Evolutionary conservation across 2,329 filamentous ascomycete genomes (phyloP).

Genomic region (Penicillium polonicum): DNA sequence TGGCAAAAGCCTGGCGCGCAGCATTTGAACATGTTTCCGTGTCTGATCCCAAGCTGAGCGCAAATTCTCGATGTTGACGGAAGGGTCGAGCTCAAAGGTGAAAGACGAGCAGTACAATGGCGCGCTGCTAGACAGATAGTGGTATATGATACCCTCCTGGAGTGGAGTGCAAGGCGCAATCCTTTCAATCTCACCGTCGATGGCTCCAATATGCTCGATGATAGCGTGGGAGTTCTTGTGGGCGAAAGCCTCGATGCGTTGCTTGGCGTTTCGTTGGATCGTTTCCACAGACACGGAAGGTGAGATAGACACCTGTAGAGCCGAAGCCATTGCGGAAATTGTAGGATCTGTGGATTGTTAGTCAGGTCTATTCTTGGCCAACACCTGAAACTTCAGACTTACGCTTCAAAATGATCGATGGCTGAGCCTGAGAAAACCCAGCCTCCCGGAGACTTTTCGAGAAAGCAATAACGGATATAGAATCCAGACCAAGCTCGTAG

Average conservation of each 20-base stretch:
- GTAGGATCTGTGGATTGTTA: constrained; percentile 26
- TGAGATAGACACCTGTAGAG: constrained; percentile 15
- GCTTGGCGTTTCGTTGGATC: constrained; percentile 52
- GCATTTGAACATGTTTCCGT: constrained; percentile 57
- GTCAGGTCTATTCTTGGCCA: not conserved
- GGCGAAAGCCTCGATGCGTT: constrained; percentile 62
- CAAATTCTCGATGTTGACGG: constrained; percentile 52
- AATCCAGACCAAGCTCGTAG: constrained; percentile 85
- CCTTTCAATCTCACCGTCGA: constrained; percentile 61
- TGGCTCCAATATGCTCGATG: constrained; percentile 54
- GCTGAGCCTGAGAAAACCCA: constrained; percentile 61
- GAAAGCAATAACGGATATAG: constrained; percentile 75
- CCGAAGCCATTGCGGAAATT: constrained; percentile 41
- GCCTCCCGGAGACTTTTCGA: constrained; percentile 61
- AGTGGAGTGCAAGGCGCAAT: constrained; percentile 81
- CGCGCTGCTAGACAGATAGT: constrained; percentile 57
- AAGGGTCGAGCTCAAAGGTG: constrained; percentile 53
- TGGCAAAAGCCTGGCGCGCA: constrained; percentile 70
- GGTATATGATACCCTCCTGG: constrained; percentile 81
- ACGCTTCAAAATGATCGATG: constrained; percentile 65
- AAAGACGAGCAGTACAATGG: constrained; percentile 78
- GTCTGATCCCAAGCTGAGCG: constrained; percentile 58
- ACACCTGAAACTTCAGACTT: not conserved
- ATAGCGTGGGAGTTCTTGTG: constrained; percentile 59
- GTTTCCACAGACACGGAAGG: constrained; percentile 11